phyloP scores from a whole-genome alignment of 202 grass and related monocot genomes.

The Setaria italica region DNA sequence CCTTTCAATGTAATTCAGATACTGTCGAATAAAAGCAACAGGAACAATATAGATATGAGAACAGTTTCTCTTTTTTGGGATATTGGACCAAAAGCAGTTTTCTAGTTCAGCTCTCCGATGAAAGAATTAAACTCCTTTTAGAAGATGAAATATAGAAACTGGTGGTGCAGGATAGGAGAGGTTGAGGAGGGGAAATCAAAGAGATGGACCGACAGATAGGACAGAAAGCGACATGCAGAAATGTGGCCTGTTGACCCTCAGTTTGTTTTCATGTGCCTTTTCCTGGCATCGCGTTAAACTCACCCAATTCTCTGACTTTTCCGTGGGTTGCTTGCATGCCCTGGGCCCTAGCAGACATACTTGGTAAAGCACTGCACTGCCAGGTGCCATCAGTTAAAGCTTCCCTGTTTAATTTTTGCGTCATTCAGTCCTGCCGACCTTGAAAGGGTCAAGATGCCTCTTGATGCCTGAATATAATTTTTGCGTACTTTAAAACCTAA shows the following conservation, averaged over 20 bases:
- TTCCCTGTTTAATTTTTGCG: too few species aligned
- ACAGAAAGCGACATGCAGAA: constrained; percentile 14
- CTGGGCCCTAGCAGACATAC: too few species aligned
- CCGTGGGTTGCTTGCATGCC: background rate
- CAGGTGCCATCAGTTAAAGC: too few species aligned
- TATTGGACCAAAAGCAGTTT: background rate
- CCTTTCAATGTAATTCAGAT: background rate
- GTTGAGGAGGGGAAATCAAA: constrained; percentile 14
- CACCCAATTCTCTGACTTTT: background rate
- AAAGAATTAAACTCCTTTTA: background rate
- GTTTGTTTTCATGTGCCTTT: constrained; percentile 1
- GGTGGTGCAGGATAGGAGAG: background rate
- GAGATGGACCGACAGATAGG: background rate
- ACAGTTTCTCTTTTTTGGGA: background rate
- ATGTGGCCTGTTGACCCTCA: background rate
- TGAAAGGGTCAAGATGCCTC: too few species aligned
- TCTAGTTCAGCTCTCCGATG: background rate
- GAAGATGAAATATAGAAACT: background rate
- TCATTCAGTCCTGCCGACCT: too few species aligned
- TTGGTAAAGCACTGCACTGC: too few species aligned
- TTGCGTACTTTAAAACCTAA: too few species aligned
- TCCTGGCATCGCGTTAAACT: background rate
- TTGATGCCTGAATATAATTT: too few species aligned
- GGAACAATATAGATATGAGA: background rate
- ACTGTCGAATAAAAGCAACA: background rate